These are phyloP conservation scores for Kuraishia ogatae DNA, from an alignment of 805 yeast species.

Conservation along the genomic window DNA sequence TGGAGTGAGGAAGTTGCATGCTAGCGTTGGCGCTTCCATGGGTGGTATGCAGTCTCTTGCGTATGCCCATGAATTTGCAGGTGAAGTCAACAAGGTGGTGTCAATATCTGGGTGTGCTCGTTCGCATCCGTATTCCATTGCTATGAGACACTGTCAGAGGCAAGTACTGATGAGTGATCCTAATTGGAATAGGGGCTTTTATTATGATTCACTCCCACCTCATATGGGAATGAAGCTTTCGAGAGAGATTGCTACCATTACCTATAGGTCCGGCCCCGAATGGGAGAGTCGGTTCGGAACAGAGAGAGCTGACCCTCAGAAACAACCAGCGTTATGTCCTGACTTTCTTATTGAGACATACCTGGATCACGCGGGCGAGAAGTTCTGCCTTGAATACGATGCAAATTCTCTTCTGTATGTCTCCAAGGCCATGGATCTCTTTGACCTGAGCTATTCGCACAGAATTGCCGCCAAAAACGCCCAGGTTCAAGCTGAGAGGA, in stretches of 20 bases:
- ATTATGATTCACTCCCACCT: constrained; percentile 68
- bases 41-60: constrained; percentile 99
- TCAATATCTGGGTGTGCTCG: constrained; percentile 90
- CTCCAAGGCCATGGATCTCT: constrained; percentile 91
- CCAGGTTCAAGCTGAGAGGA: constrained; percentile 25
- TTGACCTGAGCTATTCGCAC: constrained; percentile 58
- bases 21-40: constrained; percentile 87
- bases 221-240: constrained; percentile 94
- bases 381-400: constrained; percentile 85
- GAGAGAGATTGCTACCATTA: constrained; percentile 87
- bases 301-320: constrained; percentile 71
- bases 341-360: constrained; percentile 90
- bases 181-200: constrained; percentile 88
- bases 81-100: constrained; percentile 61
- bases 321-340: constrained; percentile 84
- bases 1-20: constrained; percentile 56
- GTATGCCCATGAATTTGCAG: constrained; percentile 76
- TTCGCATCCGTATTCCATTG: constrained; percentile 90
- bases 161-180: constrained; percentile 94
- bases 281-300: constrained; percentile 93
- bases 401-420: constrained; percentile 83
- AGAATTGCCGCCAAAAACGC: constrained; percentile 32
- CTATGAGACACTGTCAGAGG: constrained; percentile 87
- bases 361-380: constrained; percentile 90
- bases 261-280: constrained; percentile 93